Conservation (phyloP, 2,329 filamentous ascomycete species). For the Mycosphaerella arachidis region DNA sequence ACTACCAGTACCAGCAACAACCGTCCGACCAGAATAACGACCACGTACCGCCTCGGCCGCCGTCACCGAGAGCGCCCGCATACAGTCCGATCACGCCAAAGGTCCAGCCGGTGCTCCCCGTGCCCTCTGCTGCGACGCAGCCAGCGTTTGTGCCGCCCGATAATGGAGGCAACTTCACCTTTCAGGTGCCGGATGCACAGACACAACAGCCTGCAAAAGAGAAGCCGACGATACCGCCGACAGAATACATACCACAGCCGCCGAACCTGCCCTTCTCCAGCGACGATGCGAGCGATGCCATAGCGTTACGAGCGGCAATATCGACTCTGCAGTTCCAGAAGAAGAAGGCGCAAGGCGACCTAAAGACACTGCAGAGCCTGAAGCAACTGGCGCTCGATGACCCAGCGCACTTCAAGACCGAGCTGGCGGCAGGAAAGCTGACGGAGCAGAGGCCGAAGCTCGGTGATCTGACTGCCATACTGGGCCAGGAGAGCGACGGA, state of each 20-base stretch:
- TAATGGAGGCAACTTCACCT: conserved; percentile 19
- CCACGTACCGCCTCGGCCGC: conserved; percentile 7
- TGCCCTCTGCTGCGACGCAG: conserved; percentile 2
- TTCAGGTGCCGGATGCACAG: conserved; percentile 5
- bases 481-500: conserved; percentile 33
- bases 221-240: conserved; percentile 18
- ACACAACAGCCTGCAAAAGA: conserved; percentile 4
- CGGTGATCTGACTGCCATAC: conserved; percentile 32
- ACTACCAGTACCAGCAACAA: background rate
- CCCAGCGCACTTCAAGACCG: conserved; percentile 66
- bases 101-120: conserved; percentile 29
- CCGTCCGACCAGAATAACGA: background rate
- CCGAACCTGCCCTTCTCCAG: conserved; percentile 44
- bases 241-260: conserved; percentile 40
- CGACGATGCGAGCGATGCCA: conserved; percentile 71
- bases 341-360: conserved; percentile 70
- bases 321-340: conserved; percentile 83
- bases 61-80: conserved; percentile 24
- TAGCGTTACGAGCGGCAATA: conserved; percentile 80
- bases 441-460: conserved; percentile 30
- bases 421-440: conserved; percentile 58
- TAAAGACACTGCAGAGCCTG: conserved; percentile 63
- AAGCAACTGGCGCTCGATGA: conserved; percentile 67
- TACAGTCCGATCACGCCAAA: conserved; percentile 35
- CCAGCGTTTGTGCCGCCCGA: conserved; percentile 15